Percentiles rank a stretch among this genome's conserved stretches.
These are phyloP conservation scores for Saccharomycopsis capsularis DNA, from an alignment of 805 yeast species.

Conservation along the genomic window DNA sequence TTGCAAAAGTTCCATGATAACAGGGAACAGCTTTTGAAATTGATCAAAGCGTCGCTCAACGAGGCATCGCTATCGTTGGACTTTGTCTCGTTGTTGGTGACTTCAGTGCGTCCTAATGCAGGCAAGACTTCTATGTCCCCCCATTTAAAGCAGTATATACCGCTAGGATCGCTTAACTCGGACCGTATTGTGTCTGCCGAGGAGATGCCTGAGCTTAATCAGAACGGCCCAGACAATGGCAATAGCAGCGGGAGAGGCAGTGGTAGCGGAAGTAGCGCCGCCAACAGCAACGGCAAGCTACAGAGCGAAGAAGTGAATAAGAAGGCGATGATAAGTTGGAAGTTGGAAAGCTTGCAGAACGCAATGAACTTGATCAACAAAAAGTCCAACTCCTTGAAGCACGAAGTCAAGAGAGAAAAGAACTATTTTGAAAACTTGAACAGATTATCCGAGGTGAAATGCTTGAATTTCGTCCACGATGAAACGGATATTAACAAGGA, in stretches of 20 bases:
- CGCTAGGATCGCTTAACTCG: conserved; percentile 63
- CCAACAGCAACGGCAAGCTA: background rate
- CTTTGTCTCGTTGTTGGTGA: conserved; percentile 74
- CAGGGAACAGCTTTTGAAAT: conserved; percentile 45
- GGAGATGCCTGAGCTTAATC: no score
- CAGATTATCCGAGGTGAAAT: conserved; percentile 28
- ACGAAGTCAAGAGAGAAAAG: conserved; percentile 54
- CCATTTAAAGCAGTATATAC: conserved; percentile 63
- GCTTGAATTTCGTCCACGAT: conserved; percentile 8
- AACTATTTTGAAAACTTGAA: conserved; percentile 56
- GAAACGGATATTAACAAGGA: conserved; percentile 29
- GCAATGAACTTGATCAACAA: conserved; percentile 45
- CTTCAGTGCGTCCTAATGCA: conserved; percentile 76
- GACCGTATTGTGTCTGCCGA: conserved; percentile 29
- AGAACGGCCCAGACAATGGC: no score
- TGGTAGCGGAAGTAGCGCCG: conserved; percentile 24
- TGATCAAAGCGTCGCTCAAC: conserved; percentile 64
- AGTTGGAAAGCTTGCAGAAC: conserved; percentile 56
- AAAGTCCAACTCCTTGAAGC: conserved; percentile 45
- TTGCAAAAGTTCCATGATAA: conserved; percentile 36
- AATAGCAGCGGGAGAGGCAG: conserved; percentile 25
- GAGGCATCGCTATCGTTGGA: conserved; percentile 86
- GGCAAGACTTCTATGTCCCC: conserved; percentile 87
- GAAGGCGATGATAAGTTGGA: conserved; percentile 73
- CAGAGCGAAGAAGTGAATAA: conserved; percentile 24